Base-by-base conservation (phyloP, 495 filamentous ascomycete species). In the Hypoxylon lienhwacheense region DNA sequence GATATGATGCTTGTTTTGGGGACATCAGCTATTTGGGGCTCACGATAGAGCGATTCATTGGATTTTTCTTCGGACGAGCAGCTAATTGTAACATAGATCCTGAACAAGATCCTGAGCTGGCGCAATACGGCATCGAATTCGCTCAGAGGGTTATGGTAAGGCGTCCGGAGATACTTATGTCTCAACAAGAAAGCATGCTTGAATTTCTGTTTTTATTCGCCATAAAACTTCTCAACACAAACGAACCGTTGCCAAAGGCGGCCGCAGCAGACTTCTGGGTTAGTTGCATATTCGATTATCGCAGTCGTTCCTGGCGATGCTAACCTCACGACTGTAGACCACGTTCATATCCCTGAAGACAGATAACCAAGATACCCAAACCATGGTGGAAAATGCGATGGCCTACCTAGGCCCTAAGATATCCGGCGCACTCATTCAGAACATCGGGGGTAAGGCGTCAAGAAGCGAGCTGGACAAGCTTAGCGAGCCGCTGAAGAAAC, bases 241-340 rank as follows among this genome's bases (percentile, higher is more conserved):
- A 77, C 2, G 91, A 97, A 26, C 81, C 87, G 0, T 75, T 97
- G 24, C 88, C 90, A 1, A 92, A 96, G 66, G 81, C 79, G 28
- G 83, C 89, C 3, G 86, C 91, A 0, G 82, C 84, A 20, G 78
- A 84, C 19, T 92, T 97, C 59, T 97, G 91, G 91, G 83, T 88
- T 59, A 65, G 79, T 53, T 48, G 60, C 48, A 33, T 45, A 34
- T 49, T 11, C 47, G 60, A 32, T 41, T 65, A 17, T 44, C 46
- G n/a, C 10, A 39, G 5, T 17, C 15, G 56, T 61, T 35, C 45
- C 60, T 41, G 21, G 10, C 47, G 24, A 24, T 51, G 15, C 58
- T 66, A 20, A 61, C 66, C 31, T 59, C 62, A 46, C 44, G 55
- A 5, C 47, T 47, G 24, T 57, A 83, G 79, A 65, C 68, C 4